phyloP scores from a whole-genome alignment of 2,329 filamentous ascomycete species.

The Fusarium sp. region DNA sequence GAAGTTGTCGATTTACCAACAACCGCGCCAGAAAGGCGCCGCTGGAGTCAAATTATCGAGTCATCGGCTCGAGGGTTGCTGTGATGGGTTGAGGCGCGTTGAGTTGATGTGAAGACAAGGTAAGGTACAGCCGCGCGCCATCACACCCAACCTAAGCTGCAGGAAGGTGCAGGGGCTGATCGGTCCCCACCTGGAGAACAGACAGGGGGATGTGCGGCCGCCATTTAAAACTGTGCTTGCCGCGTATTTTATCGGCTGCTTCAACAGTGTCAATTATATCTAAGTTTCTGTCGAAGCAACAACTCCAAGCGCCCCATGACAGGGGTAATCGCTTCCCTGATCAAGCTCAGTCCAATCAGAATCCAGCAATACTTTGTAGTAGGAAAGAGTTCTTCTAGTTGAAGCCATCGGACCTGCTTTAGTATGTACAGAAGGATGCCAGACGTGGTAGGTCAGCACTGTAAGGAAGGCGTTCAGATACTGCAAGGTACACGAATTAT shows the following conservation, averaged over 20 bases:
- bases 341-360: slow-evolving; percentile 24
- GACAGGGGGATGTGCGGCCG: slow-evolving; percentile 4
- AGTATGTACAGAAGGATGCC: slow-evolving; percentile 33
- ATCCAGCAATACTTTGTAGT: slow-evolving; percentile 28
- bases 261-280: slow-evolving; percentile 24
- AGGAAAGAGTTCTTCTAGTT: slow-evolving; percentile 34
- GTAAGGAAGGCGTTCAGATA: slow-evolving; percentile 22
- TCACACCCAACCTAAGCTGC: slow-evolving; percentile 34
- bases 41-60: slow-evolving; percentile 24
- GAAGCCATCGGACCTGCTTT: slow-evolving; percentile 37
- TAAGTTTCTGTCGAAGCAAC: neutral
- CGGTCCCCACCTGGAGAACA: slow-evolving; percentile 33
- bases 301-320: slow-evolving; percentile 37
- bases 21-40: slow-evolving; percentile 25
- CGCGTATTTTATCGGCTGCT: neutral
- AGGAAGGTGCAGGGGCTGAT: slow-evolving; percentile 31
- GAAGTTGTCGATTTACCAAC: slow-evolving; percentile 10
- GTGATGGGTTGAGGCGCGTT: slow-evolving; percentile 41
- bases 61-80: slow-evolving; percentile 21
- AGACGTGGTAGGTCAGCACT: slow-evolving; percentile 28
- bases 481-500: slow-evolving; percentile 38
- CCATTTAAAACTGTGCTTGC: slow-evolving; percentile 34
- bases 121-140: slow-evolving; percentile 44
- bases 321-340: slow-evolving; percentile 28
- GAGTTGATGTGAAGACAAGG: slow-evolving; percentile 37